phyloP scores from a whole-genome alignment of 495 filamentous ascomycete genomes.

The Talaromyces liani region DNA sequence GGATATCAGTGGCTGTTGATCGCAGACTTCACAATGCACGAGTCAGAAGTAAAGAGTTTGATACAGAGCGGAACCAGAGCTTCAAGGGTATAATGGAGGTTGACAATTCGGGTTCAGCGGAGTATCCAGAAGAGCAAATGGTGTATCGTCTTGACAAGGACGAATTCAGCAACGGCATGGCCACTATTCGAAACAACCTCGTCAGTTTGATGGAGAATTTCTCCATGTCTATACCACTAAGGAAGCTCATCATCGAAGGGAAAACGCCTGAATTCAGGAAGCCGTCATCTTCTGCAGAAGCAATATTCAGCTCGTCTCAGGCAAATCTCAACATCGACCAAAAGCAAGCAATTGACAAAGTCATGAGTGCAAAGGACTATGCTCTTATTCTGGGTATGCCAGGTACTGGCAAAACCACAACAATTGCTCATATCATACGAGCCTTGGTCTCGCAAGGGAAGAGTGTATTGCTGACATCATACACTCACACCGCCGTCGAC shows the following conservation, averaged over 20 bases:
- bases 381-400: constrained; percentile 96
- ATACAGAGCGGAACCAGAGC: constrained; percentile 66
- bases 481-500: constrained; percentile 95
- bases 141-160: constrained; percentile 91
- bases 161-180: constrained; percentile 97
- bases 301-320: constrained; percentile 38
- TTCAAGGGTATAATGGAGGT: constrained; percentile 93
- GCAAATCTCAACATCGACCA: constrained; percentile 79
- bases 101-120: constrained; percentile 22
- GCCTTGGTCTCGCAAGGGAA: constrained; percentile 85
- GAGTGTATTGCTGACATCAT: constrained; percentile 85
- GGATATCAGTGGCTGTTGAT: constrained; percentile 83
- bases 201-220: constrained; percentile 81
- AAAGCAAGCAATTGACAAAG: constrained; percentile 76
- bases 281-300: constrained; percentile 48
- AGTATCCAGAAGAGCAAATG: constrained; percentile 48
- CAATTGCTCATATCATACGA: constrained; percentile 93
- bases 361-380: constrained; percentile 92
- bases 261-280: constrained; percentile 64
- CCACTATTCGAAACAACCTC: constrained; percentile 85
- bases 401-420: constrained; percentile 95
- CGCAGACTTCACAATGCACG: constrained; percentile 79
- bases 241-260: constrained; percentile 69
- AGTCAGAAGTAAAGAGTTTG: constrained; percentile 63
- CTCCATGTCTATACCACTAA: constrained; percentile 64